Percentiles rank a stretch among this genome's conserved stretches.
Evolutionary conservation across 2,329 filamentous ascomycete species (phyloP).

Genomic region (Apiospora marii): DNA sequence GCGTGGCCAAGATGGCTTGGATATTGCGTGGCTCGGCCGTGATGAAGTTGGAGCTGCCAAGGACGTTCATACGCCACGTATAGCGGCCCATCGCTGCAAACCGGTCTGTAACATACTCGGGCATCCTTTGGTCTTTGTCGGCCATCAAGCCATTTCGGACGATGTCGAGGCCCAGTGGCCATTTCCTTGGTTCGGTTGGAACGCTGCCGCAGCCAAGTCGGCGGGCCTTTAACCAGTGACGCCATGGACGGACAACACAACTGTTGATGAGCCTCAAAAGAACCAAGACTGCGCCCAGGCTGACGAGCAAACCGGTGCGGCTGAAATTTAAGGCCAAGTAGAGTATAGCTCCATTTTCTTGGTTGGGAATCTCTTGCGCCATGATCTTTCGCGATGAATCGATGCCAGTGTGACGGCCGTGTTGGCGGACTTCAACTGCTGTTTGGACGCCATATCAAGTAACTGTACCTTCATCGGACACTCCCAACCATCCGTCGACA

Average conservation of each 20-base stretch:
- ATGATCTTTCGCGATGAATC: neutral
- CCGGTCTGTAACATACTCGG: neutral
- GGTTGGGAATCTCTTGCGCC: neutral
- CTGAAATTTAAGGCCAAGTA: neutral
- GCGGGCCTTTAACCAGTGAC: neutral
- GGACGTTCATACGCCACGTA: conserved; percentile 14
- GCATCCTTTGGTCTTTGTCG: conserved; percentile 13
- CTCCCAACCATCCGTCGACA: neutral
- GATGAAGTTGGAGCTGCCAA: conserved; percentile 22
- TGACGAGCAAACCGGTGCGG: neutral
- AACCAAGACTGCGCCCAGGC: neutral
- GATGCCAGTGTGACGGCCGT: neutral
- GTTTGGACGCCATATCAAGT: neutral
- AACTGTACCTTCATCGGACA: neutral
- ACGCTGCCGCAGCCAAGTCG: conserved; percentile 13
- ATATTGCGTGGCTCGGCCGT: conserved; percentile 49
- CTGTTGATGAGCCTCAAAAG: neutral
- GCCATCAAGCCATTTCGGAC: conserved; percentile 2
- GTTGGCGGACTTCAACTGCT: neutral
- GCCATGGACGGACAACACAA: neutral
- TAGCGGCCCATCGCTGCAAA: conserved; percentile 14
- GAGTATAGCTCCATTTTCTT: neutral
- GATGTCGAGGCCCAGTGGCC: conserved; percentile 4
- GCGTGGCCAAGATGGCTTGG: conserved; percentile 49
- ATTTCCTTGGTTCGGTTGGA: conserved; percentile 10